Percentiles rank a stretch among this genome's conserved stretches.
Evolutionary conservation across 257 asterid genomes (phyloP).

Genomic region (Solanum piurae): DNA sequence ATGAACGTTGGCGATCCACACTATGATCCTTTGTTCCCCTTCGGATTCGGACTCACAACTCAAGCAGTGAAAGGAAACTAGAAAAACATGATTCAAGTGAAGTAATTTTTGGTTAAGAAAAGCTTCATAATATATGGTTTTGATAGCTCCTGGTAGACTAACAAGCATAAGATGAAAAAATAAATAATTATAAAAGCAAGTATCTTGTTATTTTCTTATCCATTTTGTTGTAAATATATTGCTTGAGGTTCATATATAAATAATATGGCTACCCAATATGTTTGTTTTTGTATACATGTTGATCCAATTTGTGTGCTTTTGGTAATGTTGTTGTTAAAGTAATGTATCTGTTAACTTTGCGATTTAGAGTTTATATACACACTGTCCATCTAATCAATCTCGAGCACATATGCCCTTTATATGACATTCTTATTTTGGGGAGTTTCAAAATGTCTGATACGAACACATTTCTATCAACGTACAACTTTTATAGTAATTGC

Average conservation of each 20-base stretch:
- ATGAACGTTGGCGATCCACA: conserved; percentile 43
- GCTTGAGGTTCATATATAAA: neutral
- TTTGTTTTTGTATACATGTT: neutral
- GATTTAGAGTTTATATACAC: neutral
- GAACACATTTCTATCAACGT: neutral
- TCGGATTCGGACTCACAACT: conserved; percentile 35
- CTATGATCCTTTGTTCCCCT: conserved; percentile 38
- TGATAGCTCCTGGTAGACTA: neutral
- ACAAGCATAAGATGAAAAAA: neutral
- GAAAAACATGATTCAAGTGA: neutral
- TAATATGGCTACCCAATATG: neutral
- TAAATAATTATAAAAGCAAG: neutral
- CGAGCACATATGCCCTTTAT: neutral
- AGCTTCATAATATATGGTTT: neutral
- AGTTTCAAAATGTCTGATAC: neutral
- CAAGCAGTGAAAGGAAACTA: neutral
- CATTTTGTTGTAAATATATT: neutral
- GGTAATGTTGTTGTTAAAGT: neutral
- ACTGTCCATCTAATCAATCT: neutral
- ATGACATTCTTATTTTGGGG: neutral
- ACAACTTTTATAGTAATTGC: neutral
- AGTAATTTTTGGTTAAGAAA: neutral
- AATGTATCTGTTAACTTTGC: too few species aligned
- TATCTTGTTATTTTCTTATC: neutral
- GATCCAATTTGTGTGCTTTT: neutral